A percentile compares a stretch with the other conserved stretches of the same genome.
Evolutionary conservation across 1,139 yeast genomes (phyloP).

Genomic region (Nakaseomyces glabratus): DNA sequence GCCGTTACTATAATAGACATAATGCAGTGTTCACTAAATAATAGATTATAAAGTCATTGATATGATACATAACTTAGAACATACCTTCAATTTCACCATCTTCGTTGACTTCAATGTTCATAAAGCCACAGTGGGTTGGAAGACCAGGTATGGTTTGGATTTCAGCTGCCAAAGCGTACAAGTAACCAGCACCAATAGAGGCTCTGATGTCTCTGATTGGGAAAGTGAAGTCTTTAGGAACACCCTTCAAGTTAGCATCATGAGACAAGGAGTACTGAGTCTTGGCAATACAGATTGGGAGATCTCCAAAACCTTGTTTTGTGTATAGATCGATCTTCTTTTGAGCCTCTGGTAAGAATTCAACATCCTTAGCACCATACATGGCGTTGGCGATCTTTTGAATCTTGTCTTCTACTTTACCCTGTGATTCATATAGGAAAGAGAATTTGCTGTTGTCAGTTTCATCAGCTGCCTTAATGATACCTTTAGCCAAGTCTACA

Average conservation of each 20-base stretch:
- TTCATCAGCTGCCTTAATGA: constrained; percentile 60
- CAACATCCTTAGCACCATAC: constrained; percentile 69
- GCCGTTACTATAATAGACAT: background rate
- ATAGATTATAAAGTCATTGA: no score
- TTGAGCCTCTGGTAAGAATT: constrained; percentile 57
- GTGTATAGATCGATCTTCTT: constrained; percentile 58
- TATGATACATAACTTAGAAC: constrained; percentile 37
- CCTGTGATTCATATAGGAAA: constrained; percentile 64
- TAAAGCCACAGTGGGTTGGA: constrained; percentile 74
- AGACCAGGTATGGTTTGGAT: constrained; percentile 80
- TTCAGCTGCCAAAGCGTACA: constrained; percentile 75
- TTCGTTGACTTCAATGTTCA: constrained; percentile 74
- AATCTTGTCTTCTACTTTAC: constrained; percentile 68
- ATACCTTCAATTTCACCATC: constrained; percentile 75
- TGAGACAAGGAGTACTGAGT: constrained; percentile 78
- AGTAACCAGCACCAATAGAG: constrained; percentile 75
- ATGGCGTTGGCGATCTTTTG: constrained; percentile 57
- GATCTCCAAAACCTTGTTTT: constrained; percentile 60
- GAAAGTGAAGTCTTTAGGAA: constrained; percentile 67
- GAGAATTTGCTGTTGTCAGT: constrained; percentile 43
- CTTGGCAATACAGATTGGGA: constrained; percentile 77
- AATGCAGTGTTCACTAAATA: no score
- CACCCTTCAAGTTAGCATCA: constrained; percentile 74
- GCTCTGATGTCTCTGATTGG: constrained; percentile 76
- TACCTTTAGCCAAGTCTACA: constrained; percentile 75